A percentile compares a stretch with the other conserved stretches of the same genome.
phyloP scores from a whole-genome alignment of 768 basidiomycete species.

The Fomitopsis serialis region DNA sequence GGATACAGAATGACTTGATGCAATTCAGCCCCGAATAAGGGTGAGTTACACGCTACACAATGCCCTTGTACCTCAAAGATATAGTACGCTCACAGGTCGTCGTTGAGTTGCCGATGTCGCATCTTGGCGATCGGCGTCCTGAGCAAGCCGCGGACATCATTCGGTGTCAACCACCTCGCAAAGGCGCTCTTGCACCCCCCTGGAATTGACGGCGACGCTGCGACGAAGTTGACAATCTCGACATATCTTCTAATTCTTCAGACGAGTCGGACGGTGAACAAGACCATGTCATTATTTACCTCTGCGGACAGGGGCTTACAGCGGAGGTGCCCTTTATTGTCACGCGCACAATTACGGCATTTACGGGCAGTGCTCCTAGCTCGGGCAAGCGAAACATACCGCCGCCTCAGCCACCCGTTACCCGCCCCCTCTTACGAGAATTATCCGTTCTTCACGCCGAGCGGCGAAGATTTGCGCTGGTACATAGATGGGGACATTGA shows the following conservation, averaged over 20 bases:
- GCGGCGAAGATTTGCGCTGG: constrained; percentile 67
- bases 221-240: not conserved
- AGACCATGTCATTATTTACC: not conserved
- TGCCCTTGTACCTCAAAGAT: no score
- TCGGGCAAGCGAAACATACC: constrained; percentile 24
- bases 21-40: constrained; percentile 64
- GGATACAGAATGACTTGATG: constrained; percentile 62
- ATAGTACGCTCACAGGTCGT: constrained; percentile 42
- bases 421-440: constrained; percentile 51
- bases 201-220: constrained; percentile 39
- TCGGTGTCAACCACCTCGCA: constrained; percentile 66
- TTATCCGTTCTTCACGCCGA: constrained; percentile 72
- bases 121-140: constrained; percentile 68
- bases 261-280: not conserved
- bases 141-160: constrained; percentile 47
- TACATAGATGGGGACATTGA: constrained; percentile 41
- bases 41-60: constrained; percentile 38
- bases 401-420: constrained; percentile 47
- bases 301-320: not conserved
- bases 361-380: constrained; percentile 3
- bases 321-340: not conserved
- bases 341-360: not conserved
- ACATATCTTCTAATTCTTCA: not conserved
- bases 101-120: constrained; percentile 68
- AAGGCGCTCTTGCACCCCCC: constrained; percentile 64